These are phyloP conservation scores for Suhomyces atakaporum DNA, from an alignment of 1,139 yeast genomes.

Conservation along the genomic window DNA sequence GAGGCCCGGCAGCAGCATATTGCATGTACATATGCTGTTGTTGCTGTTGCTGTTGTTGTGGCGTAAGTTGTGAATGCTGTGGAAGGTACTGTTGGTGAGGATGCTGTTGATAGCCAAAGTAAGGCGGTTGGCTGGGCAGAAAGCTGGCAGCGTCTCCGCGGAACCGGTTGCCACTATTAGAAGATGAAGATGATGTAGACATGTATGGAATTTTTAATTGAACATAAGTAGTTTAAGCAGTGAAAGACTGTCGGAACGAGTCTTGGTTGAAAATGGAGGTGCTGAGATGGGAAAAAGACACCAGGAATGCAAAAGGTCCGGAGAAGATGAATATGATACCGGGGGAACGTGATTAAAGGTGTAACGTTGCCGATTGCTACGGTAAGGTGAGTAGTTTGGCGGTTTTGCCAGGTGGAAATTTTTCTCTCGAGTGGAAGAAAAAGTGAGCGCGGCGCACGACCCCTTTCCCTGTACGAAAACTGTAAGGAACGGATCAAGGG, in stretches of 20 bases:
- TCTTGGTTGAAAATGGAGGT: background rate
- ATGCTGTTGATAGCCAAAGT: conserved; percentile 17
- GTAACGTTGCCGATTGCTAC: conserved; percentile 9
- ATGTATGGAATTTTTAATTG: conserved; percentile 10
- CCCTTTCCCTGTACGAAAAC: too few species aligned
- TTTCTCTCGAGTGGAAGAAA: conserved; percentile 7
- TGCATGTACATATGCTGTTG: conserved; percentile 19
- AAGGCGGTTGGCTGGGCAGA: conserved; percentile 32
- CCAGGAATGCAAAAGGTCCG: background rate
- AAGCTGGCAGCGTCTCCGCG: conserved; percentile 48
- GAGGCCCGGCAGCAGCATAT: conserved; percentile 13
- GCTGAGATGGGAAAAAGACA: background rate
- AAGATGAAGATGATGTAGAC: conserved; percentile 20
- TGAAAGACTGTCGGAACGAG: background rate
- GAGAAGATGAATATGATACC: background rate
- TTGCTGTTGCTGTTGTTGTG: conserved; percentile 21
- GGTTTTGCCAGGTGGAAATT: conserved; percentile 7
- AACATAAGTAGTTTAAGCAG: conserved; percentile 9
- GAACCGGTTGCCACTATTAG: conserved; percentile 39
- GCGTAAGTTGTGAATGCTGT: conserved; percentile 21
- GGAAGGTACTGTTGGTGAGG: conserved; percentile 23
- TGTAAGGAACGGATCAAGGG: too few species aligned
- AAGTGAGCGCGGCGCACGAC: too few species aligned
- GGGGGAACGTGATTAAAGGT: conserved; percentile 1
- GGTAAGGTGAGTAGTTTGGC: conserved; percentile 5